Percentiles rank a stretch among this genome's conserved stretches.
Conservation (phyloP, 2,329 filamentous ascomycete species). For the Chrysoporthe austroafricana region DNA sequence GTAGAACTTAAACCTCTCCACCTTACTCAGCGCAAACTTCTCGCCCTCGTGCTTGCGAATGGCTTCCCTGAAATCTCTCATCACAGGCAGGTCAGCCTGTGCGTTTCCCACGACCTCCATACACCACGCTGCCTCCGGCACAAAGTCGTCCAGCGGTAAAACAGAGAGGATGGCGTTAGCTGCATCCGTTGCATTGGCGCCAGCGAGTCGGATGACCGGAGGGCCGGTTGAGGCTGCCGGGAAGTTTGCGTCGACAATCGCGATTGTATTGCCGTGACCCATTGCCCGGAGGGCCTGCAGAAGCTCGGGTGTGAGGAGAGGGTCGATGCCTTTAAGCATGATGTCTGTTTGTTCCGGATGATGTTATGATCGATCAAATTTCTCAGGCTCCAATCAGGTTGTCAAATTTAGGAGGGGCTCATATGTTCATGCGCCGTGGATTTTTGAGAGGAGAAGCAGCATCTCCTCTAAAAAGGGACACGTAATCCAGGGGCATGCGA, state of each 20-base stretch:
- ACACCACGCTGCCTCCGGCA: slow-evolving; percentile 17
- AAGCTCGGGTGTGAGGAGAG: slow-evolving; percentile 18
- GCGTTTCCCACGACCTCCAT: slow-evolving; percentile 19
- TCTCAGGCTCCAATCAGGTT: no score
- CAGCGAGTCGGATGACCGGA: slow-evolving; percentile 19
- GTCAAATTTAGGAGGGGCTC: no score
- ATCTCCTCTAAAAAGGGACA: background rate
- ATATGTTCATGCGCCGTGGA: no score
- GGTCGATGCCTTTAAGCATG: slow-evolving; percentile 19
- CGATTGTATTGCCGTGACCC: slow-evolving; percentile 18
- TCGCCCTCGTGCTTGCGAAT: slow-evolving; percentile 16
- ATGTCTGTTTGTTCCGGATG: background rate
- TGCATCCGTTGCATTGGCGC: slow-evolving; percentile 15
- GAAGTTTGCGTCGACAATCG: slow-evolving; percentile 20
- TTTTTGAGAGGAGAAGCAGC: background rate
- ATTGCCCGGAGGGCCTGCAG: slow-evolving; percentile 14
- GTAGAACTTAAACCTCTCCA: slow-evolving; percentile 20
- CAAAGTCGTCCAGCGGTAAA: slow-evolving; percentile 20
- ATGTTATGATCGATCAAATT: no score
- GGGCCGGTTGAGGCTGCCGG: slow-evolving; percentile 14
- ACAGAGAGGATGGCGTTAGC: slow-evolving; percentile 22
- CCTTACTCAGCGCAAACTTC: slow-evolving; percentile 11
- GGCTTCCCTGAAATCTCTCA: slow-evolving; percentile 14
- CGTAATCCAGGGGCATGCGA: background rate
- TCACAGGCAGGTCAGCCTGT: slow-evolving; percentile 13